Conservation (phyloP, 2,329 filamentous ascomycete genomes). For the Epichloe baconii region DNA sequence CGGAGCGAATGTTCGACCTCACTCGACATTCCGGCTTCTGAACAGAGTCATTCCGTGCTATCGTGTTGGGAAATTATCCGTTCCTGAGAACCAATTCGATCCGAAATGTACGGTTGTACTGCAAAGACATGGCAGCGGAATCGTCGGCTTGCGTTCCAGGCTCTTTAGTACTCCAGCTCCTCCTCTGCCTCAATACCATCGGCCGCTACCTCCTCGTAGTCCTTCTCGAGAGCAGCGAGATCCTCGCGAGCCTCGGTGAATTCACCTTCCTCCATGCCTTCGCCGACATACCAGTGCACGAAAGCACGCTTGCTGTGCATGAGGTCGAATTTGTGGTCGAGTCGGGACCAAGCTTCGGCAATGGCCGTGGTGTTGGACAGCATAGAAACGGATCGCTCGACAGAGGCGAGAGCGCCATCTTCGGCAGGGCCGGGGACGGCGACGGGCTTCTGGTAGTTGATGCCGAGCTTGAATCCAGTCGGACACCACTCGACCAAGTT, state of each 20-base stretch:
- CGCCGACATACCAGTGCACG: constrained; percentile 71
- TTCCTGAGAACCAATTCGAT: too few species aligned
- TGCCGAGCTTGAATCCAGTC: constrained; percentile 63
- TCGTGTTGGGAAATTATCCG: too few species aligned
- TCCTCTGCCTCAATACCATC: constrained; percentile 56
- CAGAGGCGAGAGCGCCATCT: constrained; percentile 47
- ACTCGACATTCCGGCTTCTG: too few species aligned
- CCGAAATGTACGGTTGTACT: too few species aligned
- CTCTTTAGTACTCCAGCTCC: constrained; percentile 61
- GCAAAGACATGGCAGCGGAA: neutral
- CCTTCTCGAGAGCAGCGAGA: constrained; percentile 71
- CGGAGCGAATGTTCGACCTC: too few species aligned
- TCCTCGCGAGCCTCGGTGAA: constrained; percentile 82
- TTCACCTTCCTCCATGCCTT: constrained; percentile 88
- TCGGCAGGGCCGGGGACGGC: constrained; percentile 39
- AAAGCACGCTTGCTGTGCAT: constrained; percentile 71
- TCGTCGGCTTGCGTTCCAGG: neutral
- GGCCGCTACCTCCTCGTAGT: constrained; percentile 73
- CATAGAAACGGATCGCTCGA: constrained; percentile 55
- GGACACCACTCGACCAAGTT: constrained; percentile 67
- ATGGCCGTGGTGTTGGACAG: constrained; percentile 65
- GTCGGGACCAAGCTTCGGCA: constrained; percentile 58
- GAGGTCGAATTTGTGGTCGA: constrained; percentile 64
- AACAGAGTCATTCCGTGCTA: too few species aligned
- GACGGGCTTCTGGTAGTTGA: constrained; percentile 59